A percentile compares a stretch with the other conserved stretches of the same genome.
These are phyloP conservation scores for Suhomyces atakaporum DNA, from an alignment of 1,139 yeast species.

Conservation along the genomic window DNA sequence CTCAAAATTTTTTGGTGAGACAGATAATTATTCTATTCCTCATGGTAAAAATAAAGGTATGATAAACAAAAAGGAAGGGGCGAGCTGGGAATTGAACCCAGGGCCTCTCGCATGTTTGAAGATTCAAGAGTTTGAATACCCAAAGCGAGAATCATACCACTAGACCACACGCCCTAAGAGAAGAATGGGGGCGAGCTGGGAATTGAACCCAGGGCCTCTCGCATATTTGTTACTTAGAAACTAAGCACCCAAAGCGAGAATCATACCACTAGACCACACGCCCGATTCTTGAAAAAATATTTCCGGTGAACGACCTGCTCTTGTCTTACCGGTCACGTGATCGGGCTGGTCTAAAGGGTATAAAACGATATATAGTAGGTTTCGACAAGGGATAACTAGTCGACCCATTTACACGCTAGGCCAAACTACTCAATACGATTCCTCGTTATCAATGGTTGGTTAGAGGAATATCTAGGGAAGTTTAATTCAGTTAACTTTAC, in stretches of 20 bases:
- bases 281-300: conserved; percentile 6
- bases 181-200: conserved; percentile 14
- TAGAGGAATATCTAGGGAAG: too few relatives aligned
- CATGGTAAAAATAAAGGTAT: too few relatives aligned
- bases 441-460: too few relatives aligned
- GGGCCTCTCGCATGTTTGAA: conserved; percentile 15
- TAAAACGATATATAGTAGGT: too few relatives aligned
- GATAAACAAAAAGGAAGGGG: conserved; percentile 11
- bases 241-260: conserved; percentile 15
- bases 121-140: conserved; percentile 4
- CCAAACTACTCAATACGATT: too few relatives aligned
- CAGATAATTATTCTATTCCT: too few relatives aligned
- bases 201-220: conserved; percentile 17
- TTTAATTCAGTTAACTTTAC: too few relatives aligned
- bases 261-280: conserved; percentile 17
- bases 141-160: conserved; percentile 17
- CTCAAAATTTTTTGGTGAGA: not conserved
- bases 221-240: conserved; percentile 8
- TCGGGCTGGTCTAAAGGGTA: too few relatives aligned
- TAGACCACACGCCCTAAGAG: conserved; percentile 15
- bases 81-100: conserved; percentile 16
- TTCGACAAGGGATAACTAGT: too few relatives aligned
- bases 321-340: too few relatives aligned
- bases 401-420: too few relatives aligned
- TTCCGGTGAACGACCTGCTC: not conserved